These are phyloP conservation scores for Pyricularia sp. DNA, from an alignment of 2,329 filamentous ascomycete species.

Conservation along the genomic window DNA sequence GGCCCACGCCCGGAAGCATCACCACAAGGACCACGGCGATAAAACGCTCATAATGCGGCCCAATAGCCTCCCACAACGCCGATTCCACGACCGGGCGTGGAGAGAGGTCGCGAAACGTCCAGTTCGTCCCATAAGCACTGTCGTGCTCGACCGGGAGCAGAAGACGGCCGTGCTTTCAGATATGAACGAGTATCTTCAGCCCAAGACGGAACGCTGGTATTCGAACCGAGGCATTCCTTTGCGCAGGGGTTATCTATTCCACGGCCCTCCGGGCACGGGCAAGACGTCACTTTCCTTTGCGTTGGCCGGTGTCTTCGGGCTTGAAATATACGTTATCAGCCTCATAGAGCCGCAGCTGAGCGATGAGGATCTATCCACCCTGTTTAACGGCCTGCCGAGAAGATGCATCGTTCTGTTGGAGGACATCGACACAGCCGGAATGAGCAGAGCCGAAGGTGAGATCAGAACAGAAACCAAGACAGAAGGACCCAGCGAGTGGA, in stretches of 20 bases:
- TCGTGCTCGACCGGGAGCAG: constrained; percentile 55
- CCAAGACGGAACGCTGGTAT: constrained; percentile 59
- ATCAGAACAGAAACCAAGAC: constrained; percentile 9
- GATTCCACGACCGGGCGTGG: constrained; percentile 36
- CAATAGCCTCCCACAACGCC: constrained; percentile 29
- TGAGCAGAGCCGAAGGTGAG: constrained; percentile 29
- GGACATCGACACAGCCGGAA: constrained; percentile 54
- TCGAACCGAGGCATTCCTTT: constrained; percentile 63
- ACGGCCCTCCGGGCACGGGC: constrained; percentile 62
- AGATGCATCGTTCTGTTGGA: constrained; percentile 55
- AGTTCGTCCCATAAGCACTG: constrained; percentile 58
- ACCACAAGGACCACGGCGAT: constrained; percentile 38
- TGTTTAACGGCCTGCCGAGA: constrained; percentile 48
- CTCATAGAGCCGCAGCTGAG: constrained; percentile 46
- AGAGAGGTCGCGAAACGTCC: constrained; percentile 47
- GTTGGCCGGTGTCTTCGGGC: constrained; percentile 50
- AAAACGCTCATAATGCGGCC: constrained; percentile 46
- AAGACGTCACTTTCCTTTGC: constrained; percentile 58
- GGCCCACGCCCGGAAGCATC: constrained; percentile 37
- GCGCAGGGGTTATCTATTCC: constrained; percentile 63
- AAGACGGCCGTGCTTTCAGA: constrained; percentile 56
- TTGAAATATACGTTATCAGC: constrained; percentile 53
- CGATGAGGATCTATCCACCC: constrained; percentile 43
- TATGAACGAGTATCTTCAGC: constrained; percentile 67
- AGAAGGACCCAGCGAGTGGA: constrained; percentile 17